Conservation (phyloP, 495 filamentous ascomycete species). For the Penicillium chermesinum region DNA sequence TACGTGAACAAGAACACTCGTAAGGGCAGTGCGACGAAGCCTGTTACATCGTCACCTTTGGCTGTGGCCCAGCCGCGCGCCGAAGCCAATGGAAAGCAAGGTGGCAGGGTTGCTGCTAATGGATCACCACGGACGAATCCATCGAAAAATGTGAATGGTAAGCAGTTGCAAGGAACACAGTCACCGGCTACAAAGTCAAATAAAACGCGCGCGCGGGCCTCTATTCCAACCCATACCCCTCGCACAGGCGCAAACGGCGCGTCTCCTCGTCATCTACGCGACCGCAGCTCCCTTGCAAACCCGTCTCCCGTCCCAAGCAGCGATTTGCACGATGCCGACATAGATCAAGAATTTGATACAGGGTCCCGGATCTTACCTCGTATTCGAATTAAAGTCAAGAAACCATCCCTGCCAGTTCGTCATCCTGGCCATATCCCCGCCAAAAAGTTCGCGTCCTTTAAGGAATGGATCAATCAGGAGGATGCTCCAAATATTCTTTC, state of each 20-base stretch:
- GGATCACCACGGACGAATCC: conserved; percentile 28
- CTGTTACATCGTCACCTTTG: conserved; percentile 31
- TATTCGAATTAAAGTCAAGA: conserved; percentile 49
- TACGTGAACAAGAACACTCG: conserved; percentile 22
- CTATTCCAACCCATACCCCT: conserved; percentile 17
- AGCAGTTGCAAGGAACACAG: conserved; percentile 28
- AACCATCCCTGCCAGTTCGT: conserved; percentile 45
- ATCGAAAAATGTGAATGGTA: conserved; percentile 20
- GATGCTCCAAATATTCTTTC: conserved; percentile 35
- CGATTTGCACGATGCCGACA: conserved; percentile 6
- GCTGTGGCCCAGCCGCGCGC: conserved; percentile 30
- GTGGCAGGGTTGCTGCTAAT: conserved; percentile 29
- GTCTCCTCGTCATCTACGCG: conserved; percentile 21
- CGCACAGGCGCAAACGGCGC: conserved; percentile 19
- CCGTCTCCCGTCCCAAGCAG: conserved; percentile 9
- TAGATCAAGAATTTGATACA: conserved; percentile 19
- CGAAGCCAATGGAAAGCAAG: conserved; percentile 28
- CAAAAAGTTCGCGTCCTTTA: conserved; percentile 47
- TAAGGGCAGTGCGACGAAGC: conserved; percentile 13
- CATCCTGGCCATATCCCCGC: conserved; percentile 48
- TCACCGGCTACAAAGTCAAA: conserved; percentile 2
- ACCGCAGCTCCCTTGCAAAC: conserved; percentile 24
- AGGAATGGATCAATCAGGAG: conserved; percentile 52
- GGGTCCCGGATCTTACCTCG: conserved; percentile 32
- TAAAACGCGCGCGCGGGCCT: conserved; percentile 31